Percentiles rank a stretch among this genome's conserved stretches.
Evolutionary conservation across 768 basidiomycete species (phyloP).

Genomic region (Mycena kentingensis): DNA sequence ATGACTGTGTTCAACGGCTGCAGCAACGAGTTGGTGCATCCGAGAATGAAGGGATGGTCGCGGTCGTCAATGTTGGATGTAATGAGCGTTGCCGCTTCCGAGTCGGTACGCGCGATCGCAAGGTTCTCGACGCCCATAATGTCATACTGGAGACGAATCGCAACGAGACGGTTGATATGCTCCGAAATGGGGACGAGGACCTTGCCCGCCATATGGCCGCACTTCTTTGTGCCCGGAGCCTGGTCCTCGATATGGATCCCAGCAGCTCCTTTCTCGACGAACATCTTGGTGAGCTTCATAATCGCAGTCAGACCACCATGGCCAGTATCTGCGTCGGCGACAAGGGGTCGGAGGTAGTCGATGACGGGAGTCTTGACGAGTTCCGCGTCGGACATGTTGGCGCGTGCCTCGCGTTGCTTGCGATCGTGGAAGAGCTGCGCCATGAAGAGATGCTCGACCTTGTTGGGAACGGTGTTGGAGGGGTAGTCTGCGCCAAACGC

Average conservation of each 20-base stretch:
- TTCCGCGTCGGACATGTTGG: constrained; percentile 67
- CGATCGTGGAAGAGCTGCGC: constrained; percentile 99
- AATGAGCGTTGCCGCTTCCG: constrained; percentile 96
- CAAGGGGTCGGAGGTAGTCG: constrained; percentile 91
- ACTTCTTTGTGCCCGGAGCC: constrained; percentile 96
- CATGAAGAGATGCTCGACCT: constrained; percentile 97
- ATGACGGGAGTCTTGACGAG: constrained; percentile 68
- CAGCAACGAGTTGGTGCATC: constrained; percentile 75
- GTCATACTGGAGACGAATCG: constrained; percentile 96
- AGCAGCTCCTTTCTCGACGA: constrained; percentile 97
- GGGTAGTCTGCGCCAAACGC: constrained; percentile 73
- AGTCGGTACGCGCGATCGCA: constrained; percentile 91
- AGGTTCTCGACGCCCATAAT: constrained; percentile 98
- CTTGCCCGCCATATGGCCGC: constrained; percentile 92
- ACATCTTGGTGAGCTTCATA: constrained; percentile 98
- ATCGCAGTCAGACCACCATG: constrained; percentile 97
- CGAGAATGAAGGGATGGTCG: constrained; percentile 98
- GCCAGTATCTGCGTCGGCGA: constrained; percentile 98
- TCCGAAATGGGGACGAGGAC: constrained; percentile 96
- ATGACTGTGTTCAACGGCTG: constrained; percentile 77
- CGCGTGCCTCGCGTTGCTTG: constrained; percentile 86
- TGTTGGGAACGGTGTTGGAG: constrained; percentile 97
- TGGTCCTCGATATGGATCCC: constrained; percentile 99
- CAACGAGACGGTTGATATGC: constrained; percentile 97
- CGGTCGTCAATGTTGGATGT: constrained; percentile 95